Evolutionary conservation across 768 basidiomycete species (phyloP).

Genomic region (Lanmaoa pseudosensibilis): DNA sequence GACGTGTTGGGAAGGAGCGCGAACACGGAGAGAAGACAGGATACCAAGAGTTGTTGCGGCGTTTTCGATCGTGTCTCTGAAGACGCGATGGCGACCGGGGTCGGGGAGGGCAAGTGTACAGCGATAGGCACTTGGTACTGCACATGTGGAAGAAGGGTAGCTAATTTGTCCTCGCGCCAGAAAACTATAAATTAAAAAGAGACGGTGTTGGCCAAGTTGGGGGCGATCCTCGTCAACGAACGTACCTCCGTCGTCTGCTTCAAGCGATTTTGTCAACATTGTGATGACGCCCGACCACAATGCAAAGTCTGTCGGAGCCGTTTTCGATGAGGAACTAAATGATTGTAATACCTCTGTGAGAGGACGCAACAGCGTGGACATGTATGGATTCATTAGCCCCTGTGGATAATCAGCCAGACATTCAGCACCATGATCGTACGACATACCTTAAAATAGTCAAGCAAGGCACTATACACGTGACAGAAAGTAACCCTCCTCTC

Average conservation of each 20-base stretch:
- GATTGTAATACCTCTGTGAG: constrained; percentile 61
- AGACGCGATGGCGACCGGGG: background rate
- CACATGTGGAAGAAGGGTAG: constrained; percentile 57
- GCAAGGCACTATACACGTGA: constrained; percentile 65
- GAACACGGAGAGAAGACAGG: constrained; percentile 21
- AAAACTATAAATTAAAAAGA: constrained; percentile 51
- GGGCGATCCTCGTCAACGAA: background rate
- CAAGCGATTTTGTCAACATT: constrained; percentile 67
- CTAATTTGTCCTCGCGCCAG: constrained; percentile 85
- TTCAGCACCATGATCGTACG: background rate
- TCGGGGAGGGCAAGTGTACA: constrained; percentile 27
- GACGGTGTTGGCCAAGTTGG: background rate
- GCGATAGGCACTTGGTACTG: constrained; percentile 65
- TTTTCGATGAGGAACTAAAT: constrained; percentile 36
- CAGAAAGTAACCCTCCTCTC: constrained; percentile 71
- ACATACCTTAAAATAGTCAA: constrained; percentile 86
- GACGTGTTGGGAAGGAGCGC: constrained; percentile 18
- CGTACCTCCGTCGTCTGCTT: constrained; percentile 79
- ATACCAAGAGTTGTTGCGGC: constrained; percentile 10
- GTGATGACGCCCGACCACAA: constrained; percentile 68
- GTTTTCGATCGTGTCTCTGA: constrained; percentile 1
- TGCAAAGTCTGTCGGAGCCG: constrained; percentile 32
- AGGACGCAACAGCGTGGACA: constrained; percentile 70
- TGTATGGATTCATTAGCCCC: constrained; percentile 90
- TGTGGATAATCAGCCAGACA: constrained; percentile 28